These are phyloP conservation scores for Paecilomyces variotii DNA, from an alignment of 2,329 filamentous ascomycete species.

Conservation along the genomic window DNA sequence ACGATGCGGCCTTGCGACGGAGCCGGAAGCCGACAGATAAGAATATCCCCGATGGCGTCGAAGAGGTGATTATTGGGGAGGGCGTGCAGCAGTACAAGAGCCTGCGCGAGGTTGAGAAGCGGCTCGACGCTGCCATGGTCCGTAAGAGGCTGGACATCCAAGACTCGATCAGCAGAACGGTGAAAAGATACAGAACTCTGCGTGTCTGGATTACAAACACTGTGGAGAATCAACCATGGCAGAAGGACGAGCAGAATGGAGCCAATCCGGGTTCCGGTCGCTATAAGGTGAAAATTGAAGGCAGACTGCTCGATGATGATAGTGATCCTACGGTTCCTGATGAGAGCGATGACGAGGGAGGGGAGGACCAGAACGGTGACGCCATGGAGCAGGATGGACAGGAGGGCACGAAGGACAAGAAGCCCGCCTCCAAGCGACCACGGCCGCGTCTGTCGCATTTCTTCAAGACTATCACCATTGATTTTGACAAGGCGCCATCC, in stretches of 20 bases:
- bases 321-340: constrained; percentile 46
- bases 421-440: constrained; percentile 17
- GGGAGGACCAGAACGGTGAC: constrained; percentile 35
- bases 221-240: constrained; percentile 90
- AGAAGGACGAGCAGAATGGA: constrained; percentile 75
- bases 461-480: constrained; percentile 45
- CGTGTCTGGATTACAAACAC: constrained; percentile 95
- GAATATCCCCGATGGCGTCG: constrained; percentile 84
- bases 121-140: constrained; percentile 85
- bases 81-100: constrained; percentile 74
- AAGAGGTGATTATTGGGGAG: constrained; percentile 73
- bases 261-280: constrained; percentile 30
- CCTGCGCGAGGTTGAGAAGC: constrained; percentile 77
- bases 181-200: constrained; percentile 75
- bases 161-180: constrained; percentile 66
- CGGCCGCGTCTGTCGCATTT: constrained; percentile 42
- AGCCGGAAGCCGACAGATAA: constrained; percentile 90
- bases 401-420: constrained; percentile 19
- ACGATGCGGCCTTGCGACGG: constrained; percentile 59
- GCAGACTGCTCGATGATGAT: constrained; percentile 66
- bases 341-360: constrained; percentile 38
- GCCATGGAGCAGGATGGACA: constrained; percentile 55
- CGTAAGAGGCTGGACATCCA: constrained; percentile 87
- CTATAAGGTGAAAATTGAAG: constrained; percentile 89
- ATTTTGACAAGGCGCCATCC: constrained; percentile 40